phyloP scores from a whole-genome alignment of 306 rosid genomes.

The Begonia loranthoides region DNA sequence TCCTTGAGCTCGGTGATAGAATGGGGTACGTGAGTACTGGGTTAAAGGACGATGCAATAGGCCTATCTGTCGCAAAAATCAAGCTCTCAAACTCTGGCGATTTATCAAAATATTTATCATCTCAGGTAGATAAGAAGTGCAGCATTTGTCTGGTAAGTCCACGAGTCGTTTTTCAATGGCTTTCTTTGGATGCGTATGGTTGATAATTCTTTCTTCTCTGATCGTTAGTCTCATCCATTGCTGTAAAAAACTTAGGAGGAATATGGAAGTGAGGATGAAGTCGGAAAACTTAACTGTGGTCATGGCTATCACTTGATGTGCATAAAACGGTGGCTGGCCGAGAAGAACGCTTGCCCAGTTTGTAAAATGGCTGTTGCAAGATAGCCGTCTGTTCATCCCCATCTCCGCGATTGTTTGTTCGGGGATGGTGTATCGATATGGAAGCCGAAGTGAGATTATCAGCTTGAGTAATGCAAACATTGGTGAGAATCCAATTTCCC shows the following conservation, averaged over 20 bases:
- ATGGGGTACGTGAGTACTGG: conserved; percentile 89
- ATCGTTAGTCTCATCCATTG: no score
- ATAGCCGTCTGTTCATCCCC: conserved; percentile 25
- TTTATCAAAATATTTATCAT: conserved; percentile 18
- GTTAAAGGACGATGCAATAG: conserved; percentile 66
- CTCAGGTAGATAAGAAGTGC: conserved; percentile 58
- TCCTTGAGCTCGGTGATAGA: conserved; percentile 81
- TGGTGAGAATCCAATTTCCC: no score
- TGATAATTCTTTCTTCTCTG: no score
- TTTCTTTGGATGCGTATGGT: no score
- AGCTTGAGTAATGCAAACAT: no score
- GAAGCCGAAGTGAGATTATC: no score
- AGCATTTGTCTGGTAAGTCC: conserved; percentile 69
- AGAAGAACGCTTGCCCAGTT: conserved; percentile 78
- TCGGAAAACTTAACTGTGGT: conserved; percentile 76
- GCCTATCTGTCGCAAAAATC: conserved; percentile 34
- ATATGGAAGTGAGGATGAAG: conserved; percentile 62
- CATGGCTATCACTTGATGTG: conserved; percentile 71
- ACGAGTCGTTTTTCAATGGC: no score
- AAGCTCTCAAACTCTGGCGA: conserved; percentile 32
- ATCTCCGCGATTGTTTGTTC: conserved; percentile 11
- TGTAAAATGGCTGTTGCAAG: conserved; percentile 73
- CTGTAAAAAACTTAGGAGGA: conserved; percentile 45
- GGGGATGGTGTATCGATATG: no score
- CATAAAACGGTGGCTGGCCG: conserved; percentile 81